Evolutionary conservation across 257 asterid genomes (phyloP), one percentile per base, ranked within the genome.

Genomic region (Solanum pinnatisectum): DNA sequence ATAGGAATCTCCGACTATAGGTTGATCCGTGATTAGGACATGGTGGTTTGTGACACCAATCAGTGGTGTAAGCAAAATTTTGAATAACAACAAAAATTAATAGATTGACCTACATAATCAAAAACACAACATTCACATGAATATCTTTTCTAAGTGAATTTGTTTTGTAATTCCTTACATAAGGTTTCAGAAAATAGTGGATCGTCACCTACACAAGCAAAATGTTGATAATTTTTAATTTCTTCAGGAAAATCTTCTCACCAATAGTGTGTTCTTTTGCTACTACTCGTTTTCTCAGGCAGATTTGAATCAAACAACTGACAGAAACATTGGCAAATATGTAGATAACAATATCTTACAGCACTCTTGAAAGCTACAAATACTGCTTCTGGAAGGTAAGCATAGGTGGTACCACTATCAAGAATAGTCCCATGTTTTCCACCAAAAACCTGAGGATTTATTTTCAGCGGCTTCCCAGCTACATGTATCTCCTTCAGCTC

Each of bases 381-480:
- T 90, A 98, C 98, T 77, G 87, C 92, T 92, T 95, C 96, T 5
- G 99, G 99, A 85, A 95, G 93, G 90, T 95, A 96, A 76, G 98
- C 98, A 92, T 95, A 96, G 84, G 99, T 96, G 87, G 99, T 96
- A 87, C 99, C 98, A 60, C 99, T 96, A 91, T 96, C 99, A 88
- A 96, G 93, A 65, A 95, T 95, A 42, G 95, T 93, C 90, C 99
- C 99, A 88, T 94, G 98, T 88, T 95, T 95, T 67, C 96, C 95
- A 91, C 96, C 98, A 90, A 96, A 96, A 65, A 94, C 92, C 79
- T 49, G 91, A 59, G 94, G 95, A 90, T 91, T 90, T 56, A 96
- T 78, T 86, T 90, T 83, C 92, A 96, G 92, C 87, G 85, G 91
- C 95, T 96, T 96, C 93, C 99, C 99, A 92, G 98, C 97, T 87